phyloP scores from a whole-genome alignment of 371 early-diverging fungal species.

The Actinomucor elegans region DNA sequence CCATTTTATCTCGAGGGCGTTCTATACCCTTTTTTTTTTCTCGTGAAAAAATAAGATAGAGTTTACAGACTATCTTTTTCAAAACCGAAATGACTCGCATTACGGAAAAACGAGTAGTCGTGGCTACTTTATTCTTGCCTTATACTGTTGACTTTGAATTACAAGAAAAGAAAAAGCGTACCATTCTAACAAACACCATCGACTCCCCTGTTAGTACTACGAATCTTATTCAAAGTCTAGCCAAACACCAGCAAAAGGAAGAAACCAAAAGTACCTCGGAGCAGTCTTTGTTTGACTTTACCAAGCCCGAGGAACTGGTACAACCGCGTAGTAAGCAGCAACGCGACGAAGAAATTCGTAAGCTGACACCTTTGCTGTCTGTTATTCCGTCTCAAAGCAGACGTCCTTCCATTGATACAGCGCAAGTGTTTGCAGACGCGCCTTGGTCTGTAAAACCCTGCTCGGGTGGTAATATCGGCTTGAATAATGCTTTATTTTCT shows the following conservation, averaged over 20 bases:
- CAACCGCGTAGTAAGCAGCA: slow-evolving; percentile 43
- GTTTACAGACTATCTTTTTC: not conserved
- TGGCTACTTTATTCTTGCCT: slow-evolving; percentile 71
- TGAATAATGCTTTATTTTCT: slow-evolving; percentile 84
- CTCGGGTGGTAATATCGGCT: slow-evolving; percentile 83
- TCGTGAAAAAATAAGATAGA: too few relatives aligned
- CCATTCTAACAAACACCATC: not conserved
- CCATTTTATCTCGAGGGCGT: too few relatives aligned
- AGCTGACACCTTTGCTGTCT: slow-evolving; percentile 18
- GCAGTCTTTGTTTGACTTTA: slow-evolving; percentile 30
- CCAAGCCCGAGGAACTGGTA: slow-evolving; percentile 26
- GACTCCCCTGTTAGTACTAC: slow-evolving; percentile 13
- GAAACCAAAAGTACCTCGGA: slow-evolving; percentile 1
- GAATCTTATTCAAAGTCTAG: slow-evolving; percentile 41
- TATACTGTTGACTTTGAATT: slow-evolving; percentile 62
- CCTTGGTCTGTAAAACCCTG: slow-evolving; percentile 72
- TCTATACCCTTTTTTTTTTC: not conserved
- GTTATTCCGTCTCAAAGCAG: slow-evolving; percentile 16
- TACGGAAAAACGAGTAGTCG: slow-evolving; percentile 55
- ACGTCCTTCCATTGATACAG: slow-evolving; percentile 40
- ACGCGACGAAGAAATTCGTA: slow-evolving; percentile 27
- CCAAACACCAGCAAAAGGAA: slow-evolving; percentile 28
- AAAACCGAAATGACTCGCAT: slow-evolving; percentile 13
- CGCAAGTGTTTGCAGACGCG: slow-evolving; percentile 50
- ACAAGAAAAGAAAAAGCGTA: slow-evolving; percentile 14